A percentile compares a stretch with the other conserved stretches of the same genome.
Evolutionary conservation across 495 filamentous ascomycete species (phyloP).

Genomic region (Achaetomiella virescens): DNA sequence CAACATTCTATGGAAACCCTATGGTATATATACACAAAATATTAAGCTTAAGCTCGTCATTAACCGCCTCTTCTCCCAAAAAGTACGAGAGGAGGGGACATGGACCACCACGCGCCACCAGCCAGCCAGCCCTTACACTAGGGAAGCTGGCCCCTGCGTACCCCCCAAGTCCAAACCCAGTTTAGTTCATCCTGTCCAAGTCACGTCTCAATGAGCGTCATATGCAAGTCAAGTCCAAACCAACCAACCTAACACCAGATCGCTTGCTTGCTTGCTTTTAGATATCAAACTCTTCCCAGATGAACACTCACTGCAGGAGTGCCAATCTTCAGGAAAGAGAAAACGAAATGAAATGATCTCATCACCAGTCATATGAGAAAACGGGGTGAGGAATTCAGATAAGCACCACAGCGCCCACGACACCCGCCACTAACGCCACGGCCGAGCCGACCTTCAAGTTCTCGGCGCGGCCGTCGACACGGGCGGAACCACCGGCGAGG

Average conservation of each 20-base stretch:
- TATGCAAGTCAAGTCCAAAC: not conserved
- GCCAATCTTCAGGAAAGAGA: no score
- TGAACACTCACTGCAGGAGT: no score
- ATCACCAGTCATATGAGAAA: no score
- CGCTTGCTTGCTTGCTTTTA: no score
- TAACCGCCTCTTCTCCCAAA: not conserved
- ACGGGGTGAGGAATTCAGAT: constrained; percentile 21
- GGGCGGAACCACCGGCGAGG: constrained; percentile 7
- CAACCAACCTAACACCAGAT: not conserved
- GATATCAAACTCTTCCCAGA: no score
- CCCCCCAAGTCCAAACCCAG: not conserved
- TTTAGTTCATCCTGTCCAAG: not conserved
- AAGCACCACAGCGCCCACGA: constrained; percentile 33
- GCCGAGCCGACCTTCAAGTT: constrained; percentile 19
- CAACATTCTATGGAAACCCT: not conserved
- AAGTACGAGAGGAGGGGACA: not conserved
- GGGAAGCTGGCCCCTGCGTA: not conserved
- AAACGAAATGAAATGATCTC: no score
- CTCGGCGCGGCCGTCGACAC: constrained; percentile 21
- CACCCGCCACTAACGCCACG: constrained; percentile 31
- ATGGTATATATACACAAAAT: not conserved
- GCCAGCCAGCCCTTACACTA: not conserved
- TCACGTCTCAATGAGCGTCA: no score
- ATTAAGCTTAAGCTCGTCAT: not conserved
- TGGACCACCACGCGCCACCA: no score